Evolutionary conservation across 768 basidiomycete genomes (phyloP).

Genomic region (Pholiota molesta): DNA sequence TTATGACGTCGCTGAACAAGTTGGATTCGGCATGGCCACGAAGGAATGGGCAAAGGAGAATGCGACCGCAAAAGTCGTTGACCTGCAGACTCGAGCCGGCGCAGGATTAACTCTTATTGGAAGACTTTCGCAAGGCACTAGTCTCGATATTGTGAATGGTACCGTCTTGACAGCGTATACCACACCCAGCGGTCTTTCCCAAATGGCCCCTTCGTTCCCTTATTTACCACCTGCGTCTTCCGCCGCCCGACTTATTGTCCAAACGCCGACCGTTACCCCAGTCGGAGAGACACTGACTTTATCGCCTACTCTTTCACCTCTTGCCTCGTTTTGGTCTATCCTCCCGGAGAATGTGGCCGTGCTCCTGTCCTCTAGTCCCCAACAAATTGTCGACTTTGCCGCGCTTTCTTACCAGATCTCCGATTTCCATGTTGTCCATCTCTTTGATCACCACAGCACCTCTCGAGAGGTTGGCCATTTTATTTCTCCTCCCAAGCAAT

Average conservation of each 20-base stretch:
- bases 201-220: slow-evolving; percentile 81
- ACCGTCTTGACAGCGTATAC: slow-evolving; percentile 78
- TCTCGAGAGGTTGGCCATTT: slow-evolving; percentile 74
- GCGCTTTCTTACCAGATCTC: slow-evolving; percentile 72
- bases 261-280: slow-evolving; percentile 77
- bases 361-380: slow-evolving; percentile 81
- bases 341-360: slow-evolving; percentile 71
- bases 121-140: slow-evolving; percentile 78
- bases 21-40: slow-evolving; percentile 77
- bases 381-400: slow-evolving; percentile 81
- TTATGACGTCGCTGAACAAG: slow-evolving; percentile 83
- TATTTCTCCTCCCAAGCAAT: slow-evolving; percentile 40
- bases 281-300: slow-evolving; percentile 68
- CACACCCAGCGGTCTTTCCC: slow-evolving; percentile 79
- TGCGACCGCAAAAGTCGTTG: slow-evolving; percentile 56
- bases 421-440: slow-evolving; percentile 75
- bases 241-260: slow-evolving; percentile 74
- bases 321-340: slow-evolving; percentile 60
- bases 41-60: slow-evolving; percentile 60
- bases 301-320: slow-evolving; percentile 74
- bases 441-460: slow-evolving; percentile 87
- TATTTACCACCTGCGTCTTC: slow-evolving; percentile 66
- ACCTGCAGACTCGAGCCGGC: slow-evolving; percentile 82
- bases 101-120: slow-evolving; percentile 83
- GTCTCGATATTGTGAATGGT: slow-evolving; percentile 61